These are phyloP conservation scores for Arxiozyma slooffiae DNA, from an alignment of 1,139 yeast genomes.

Conservation along the genomic window DNA sequence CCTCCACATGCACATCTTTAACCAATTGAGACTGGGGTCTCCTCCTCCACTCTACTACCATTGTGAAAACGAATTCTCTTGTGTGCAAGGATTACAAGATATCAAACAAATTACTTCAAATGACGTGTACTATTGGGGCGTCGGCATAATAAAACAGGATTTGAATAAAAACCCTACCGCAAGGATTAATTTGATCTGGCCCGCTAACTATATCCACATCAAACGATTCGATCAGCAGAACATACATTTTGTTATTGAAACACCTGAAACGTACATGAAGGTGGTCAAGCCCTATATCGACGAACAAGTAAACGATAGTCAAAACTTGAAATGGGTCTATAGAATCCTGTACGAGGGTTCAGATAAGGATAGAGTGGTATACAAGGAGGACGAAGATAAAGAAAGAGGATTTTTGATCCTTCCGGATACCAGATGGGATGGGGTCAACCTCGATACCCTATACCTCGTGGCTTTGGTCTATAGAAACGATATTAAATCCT, in stretches of 20 bases:
- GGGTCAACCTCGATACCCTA: slow-evolving; percentile 45
- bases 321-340: slow-evolving; percentile 76
- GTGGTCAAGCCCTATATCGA: slow-evolving; percentile 68
- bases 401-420: slow-evolving; percentile 49
- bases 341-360: slow-evolving; percentile 44
- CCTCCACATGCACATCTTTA: neutral
- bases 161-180: slow-evolving; percentile 46
- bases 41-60: slow-evolving; percentile 21
- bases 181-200: slow-evolving; percentile 73
- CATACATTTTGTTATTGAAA: slow-evolving; percentile 57
- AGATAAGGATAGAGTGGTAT: slow-evolving; percentile 65
- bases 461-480: neutral
- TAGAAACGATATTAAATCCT: neutral
- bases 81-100: slow-evolving; percentile 32
- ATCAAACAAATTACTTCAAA: slow-evolving; percentile 49
- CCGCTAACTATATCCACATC: slow-evolving; percentile 83
- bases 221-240: slow-evolving; percentile 56
- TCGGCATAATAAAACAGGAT: slow-evolving; percentile 42
- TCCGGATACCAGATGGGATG: slow-evolving; percentile 94
- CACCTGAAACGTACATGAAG: slow-evolving; percentile 60
- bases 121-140: slow-evolving; percentile 81
- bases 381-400: slow-evolving; percentile 37
- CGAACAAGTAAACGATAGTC: slow-evolving; percentile 55
- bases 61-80: slow-evolving; percentile 26
- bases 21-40: neutral